Evolutionary conservation across 1,139 yeast species (phyloP).

Genomic region (Suhomyces taliae): DNA sequence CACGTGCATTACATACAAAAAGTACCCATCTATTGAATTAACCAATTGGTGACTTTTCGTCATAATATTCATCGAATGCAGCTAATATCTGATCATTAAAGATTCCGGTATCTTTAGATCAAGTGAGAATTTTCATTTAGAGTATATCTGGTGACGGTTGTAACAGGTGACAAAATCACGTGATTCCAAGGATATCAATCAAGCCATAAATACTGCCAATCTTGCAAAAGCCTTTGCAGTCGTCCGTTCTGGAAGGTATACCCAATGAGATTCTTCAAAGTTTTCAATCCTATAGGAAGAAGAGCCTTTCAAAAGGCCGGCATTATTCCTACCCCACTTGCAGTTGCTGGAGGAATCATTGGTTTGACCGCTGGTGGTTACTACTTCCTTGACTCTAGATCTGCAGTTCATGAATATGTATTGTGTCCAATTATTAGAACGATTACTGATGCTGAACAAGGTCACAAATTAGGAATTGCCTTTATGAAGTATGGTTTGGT

Average conservation of each 20-base stretch:
- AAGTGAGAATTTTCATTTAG: too few species aligned
- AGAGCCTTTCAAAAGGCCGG: conserved; percentile 18
- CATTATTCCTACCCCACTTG: conserved; percentile 30
- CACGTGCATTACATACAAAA: neutral
- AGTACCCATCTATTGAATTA: too few species aligned
- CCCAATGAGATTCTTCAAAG: conserved; percentile 5
- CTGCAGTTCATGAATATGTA: conserved; percentile 79
- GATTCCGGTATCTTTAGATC: too few species aligned
- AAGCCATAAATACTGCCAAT: too few species aligned
- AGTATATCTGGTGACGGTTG: too few species aligned
- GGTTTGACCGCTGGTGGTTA: conserved; percentile 34
- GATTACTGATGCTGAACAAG: conserved; percentile 78
- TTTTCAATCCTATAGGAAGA: conserved; percentile 2
- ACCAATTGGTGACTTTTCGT: too few species aligned
- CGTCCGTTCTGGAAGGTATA: too few species aligned
- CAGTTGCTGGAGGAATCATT: conserved; percentile 23
- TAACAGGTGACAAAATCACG: too few species aligned
- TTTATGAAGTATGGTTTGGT: conserved; percentile 67
- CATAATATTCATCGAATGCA: too few species aligned
- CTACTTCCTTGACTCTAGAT: conserved; percentile 71
- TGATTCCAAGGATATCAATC: too few species aligned
- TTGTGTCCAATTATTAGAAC: conserved; percentile 73
- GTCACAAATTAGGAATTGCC: conserved; percentile 75
- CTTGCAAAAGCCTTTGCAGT: too few species aligned
- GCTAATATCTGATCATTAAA: too few species aligned